Evolutionary conservation across 78 protist genomes (phyloP), one percentile per base, ranked within the genome.

Genomic region (Polysphondylium violaceum): DNA sequence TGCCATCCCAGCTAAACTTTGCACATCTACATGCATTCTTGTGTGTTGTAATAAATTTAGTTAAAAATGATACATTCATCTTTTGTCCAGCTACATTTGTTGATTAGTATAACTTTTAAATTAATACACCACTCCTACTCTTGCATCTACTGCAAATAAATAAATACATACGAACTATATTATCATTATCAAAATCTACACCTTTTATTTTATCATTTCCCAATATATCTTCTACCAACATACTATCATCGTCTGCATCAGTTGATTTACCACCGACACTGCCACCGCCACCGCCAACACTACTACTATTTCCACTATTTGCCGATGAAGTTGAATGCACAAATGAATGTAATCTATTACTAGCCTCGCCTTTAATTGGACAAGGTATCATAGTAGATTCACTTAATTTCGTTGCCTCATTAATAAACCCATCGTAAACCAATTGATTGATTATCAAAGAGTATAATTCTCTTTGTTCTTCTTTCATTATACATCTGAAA

Each of bases 21-120:
- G 95, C 95, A 47, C 81, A 76, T 65, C 95, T 78, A 67, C 94
- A 89, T 50, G 95, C 92, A 73, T 94, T 87, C 71, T 94, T 87
- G 56, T 94, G 96, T 21, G 96, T 88, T 35, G 96, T 94, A 35
- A 94, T 76, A 78, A 89, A 94, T 58, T 79, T 76, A 0, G 96
- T 93, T 47, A 68, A 33, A 79, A 71, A 69, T 38, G 94, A 65
- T 65, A 56, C 43, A 12, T 31, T 60, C 35, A 40, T 78, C 0
- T 11, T 5, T 53, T 17, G 59, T 68, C 33, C 27, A 44, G n/a
- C 74, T 68, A 19, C 31, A n/a, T n/a, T n/a, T n/a, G n/a, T n/a
- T n/a, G n/a, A n/a, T n/a, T n/a, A n/a, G n/a, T n/a, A n/a, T n/a
- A n/a, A n/a, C n/a, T n/a, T n/a, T n/a, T n/a, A n/a, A n/a, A n/a